Conservation (phyloP, 2,329 filamentous ascomycete genomes). For the Coniella lustricola region DNA sequence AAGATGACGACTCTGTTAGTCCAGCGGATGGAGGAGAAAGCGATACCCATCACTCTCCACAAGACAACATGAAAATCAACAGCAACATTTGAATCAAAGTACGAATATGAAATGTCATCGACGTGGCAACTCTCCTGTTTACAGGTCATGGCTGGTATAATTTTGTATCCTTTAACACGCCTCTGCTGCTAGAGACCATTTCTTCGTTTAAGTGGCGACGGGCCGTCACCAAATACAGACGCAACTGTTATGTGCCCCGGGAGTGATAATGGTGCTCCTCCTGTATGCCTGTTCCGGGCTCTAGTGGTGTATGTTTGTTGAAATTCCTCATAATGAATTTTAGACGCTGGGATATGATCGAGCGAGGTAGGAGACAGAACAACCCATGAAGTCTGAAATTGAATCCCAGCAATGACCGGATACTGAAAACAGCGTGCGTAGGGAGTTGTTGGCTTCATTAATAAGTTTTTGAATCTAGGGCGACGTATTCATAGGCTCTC, state of each 20-base stretch:
- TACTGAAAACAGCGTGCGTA: neutral
- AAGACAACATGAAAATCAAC: neutral
- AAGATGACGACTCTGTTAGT: neutral
- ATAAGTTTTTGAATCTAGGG: slow-evolving; percentile 46
- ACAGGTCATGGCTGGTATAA: slow-evolving; percentile 12
- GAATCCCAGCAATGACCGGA: neutral
- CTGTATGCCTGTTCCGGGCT: slow-evolving; percentile 15
- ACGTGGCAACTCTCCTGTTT: slow-evolving; percentile 11
- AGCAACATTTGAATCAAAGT: neutral
- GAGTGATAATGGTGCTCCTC: slow-evolving; percentile 7
- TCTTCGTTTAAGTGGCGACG: neutral
- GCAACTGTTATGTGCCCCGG: slow-evolving; percentile 6
- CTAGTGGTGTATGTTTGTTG: slow-evolving; percentile 15
- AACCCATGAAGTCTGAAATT: neutral
- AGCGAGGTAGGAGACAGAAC: slow-evolving; percentile 2
- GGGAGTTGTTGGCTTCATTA: slow-evolving; percentile 42
- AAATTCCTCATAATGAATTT: slow-evolving; percentile 11
- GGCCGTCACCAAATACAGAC: slow-evolving; percentile 6
- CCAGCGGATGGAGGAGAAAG: neutral
- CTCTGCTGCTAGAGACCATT: slow-evolving; percentile 5
- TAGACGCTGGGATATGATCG: slow-evolving; percentile 10
- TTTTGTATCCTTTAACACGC: slow-evolving; percentile 10
- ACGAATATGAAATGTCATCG: slow-evolving; percentile 5
- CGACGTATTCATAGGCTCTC: slow-evolving; percentile 59
- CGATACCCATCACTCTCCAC: neutral